Evolutionary conservation across 257 asterid species (phyloP).

Genomic region (Hygrophila difformis): DNA sequence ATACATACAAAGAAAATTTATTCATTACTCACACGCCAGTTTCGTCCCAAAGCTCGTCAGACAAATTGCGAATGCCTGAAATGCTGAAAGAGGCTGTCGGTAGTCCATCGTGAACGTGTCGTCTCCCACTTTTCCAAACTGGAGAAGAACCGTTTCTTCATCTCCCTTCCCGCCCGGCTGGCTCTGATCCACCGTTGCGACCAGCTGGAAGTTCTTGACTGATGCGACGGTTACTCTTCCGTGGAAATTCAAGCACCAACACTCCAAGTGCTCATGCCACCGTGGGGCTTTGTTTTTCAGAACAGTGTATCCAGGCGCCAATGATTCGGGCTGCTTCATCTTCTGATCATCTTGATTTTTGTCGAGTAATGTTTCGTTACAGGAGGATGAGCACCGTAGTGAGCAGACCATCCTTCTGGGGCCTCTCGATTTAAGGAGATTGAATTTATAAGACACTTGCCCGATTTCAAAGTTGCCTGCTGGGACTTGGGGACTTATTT

Average conservation of each 20-base stretch:
- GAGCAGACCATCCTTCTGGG: constrained; percentile 87
- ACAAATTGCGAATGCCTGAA: constrained; percentile 92
- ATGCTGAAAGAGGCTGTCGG: constrained; percentile 82
- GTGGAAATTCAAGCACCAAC: constrained; percentile 97
- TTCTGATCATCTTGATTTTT: constrained; percentile 21
- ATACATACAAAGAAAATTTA: no score
- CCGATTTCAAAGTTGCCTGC: constrained; percentile 83
- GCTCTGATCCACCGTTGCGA: constrained; percentile 66
- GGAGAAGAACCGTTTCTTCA: constrained; percentile 78
- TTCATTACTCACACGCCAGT: constrained; percentile 67
- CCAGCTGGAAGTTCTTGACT: constrained; percentile 83
- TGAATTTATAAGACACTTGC: constrained; percentile 68
- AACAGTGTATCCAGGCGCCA: constrained; percentile 27
- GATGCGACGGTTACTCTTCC: constrained; percentile 95
- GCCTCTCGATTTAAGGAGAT: constrained; percentile 84
- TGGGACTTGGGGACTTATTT: constrained; percentile 86
- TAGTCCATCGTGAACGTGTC: constrained; percentile 84
- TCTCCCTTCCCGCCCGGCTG: constrained; percentile 70
- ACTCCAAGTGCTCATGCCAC: constrained; percentile 91
- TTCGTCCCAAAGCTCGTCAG: constrained; percentile 88
- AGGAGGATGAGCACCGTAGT: constrained; percentile 33
- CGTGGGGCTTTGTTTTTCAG: constrained; percentile 84
- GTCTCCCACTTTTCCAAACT: constrained; percentile 81
- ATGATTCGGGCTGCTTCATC: constrained; percentile 18
- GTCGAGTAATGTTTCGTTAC: constrained; percentile 18